phyloP scores from a whole-genome alignment of 2,329 filamentous ascomycete genomes.

The Alternaria burnsii region DNA sequence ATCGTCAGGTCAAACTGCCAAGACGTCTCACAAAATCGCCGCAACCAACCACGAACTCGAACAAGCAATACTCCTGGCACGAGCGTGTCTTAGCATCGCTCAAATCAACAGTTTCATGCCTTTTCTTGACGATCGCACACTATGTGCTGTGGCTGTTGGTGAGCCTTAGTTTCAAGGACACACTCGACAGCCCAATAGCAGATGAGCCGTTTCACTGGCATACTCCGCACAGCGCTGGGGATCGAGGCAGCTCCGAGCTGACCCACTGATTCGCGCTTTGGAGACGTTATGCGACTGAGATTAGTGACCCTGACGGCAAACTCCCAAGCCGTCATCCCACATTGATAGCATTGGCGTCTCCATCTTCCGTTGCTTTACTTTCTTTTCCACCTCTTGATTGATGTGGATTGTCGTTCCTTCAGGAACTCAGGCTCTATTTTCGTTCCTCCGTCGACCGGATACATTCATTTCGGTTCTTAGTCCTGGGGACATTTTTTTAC shows the following conservation, averaged over 20 bases:
- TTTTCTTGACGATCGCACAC: slow-evolving; percentile 19
- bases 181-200: slow-evolving; percentile 27
- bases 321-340: slow-evolving; percentile 26
- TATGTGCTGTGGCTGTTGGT: slow-evolving; percentile 20
- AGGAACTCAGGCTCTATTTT: slow-evolving; percentile 31
- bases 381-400: slow-evolving; percentile 27
- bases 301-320: slow-evolving; percentile 23
- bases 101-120: neutral
- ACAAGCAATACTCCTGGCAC: slow-evolving; percentile 10
- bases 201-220: slow-evolving; percentile 25
- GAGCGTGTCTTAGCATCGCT: slow-evolving; percentile 7
- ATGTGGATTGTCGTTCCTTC: slow-evolving; percentile 17
- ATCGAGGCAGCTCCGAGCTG: slow-evolving; percentile 17
- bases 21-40: slow-evolving; percentile 34
- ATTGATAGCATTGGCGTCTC: slow-evolving; percentile 45
- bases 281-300: slow-evolving; percentile 39
- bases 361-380: slow-evolving; percentile 31
- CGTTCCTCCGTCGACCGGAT: slow-evolving; percentile 44
- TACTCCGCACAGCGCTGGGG: slow-evolving; percentile 11
- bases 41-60: slow-evolving; percentile 27
- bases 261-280: slow-evolving; percentile 28
- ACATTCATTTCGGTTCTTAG: slow-evolving; percentile 31
- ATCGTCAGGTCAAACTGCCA: slow-evolving; percentile 33
- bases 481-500: slow-evolving; percentile 40
- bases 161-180: slow-evolving; percentile 36